These are phyloP conservation scores for Cicer yamashitae DNA, from an alignment of 306 rosid species.

Conservation along the genomic window DNA sequence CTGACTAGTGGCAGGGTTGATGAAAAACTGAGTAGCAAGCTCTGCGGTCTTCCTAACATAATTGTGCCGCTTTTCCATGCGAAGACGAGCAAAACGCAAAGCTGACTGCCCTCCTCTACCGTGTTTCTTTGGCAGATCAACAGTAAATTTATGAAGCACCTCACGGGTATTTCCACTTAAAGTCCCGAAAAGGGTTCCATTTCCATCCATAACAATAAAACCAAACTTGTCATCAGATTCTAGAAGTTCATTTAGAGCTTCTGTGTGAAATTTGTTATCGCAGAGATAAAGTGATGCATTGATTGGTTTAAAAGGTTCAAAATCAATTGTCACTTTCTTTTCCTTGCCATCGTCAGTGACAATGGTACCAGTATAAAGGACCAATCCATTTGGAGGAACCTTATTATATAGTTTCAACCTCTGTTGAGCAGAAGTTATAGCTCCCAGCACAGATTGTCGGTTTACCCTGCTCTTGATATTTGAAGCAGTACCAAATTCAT, in stretches of 20 bases:
- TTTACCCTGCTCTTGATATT: slow-evolving; percentile 92
- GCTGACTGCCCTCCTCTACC: slow-evolving; percentile 99
- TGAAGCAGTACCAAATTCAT: slow-evolving; percentile 95
- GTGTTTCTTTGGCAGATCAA: slow-evolving; percentile 87
- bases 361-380: slow-evolving; percentile 82
- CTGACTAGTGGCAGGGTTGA: slow-evolving; percentile 85
- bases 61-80: slow-evolving; percentile 91
- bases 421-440: slow-evolving; percentile 92
- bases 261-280: slow-evolving; percentile 89
- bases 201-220: slow-evolving; percentile 89
- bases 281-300: slow-evolving; percentile 90
- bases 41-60: slow-evolving; percentile 93
- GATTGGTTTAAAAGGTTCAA: slow-evolving; percentile 89
- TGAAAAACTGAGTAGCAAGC: slow-evolving; percentile 78
- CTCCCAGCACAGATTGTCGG: slow-evolving; percentile 85
- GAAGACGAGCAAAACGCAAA: slow-evolving; percentile 86
- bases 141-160: slow-evolving; percentile 85
- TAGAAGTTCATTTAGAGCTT: slow-evolving; percentile 82
- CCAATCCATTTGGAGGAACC: slow-evolving; percentile 91
- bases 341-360: slow-evolving; percentile 94
- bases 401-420: slow-evolving; percentile 83
- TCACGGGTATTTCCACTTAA: slow-evolving; percentile 89
- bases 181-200: slow-evolving; percentile 90
- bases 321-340: slow-evolving; percentile 90
- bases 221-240: slow-evolving; percentile 96